Percentiles rank a stretch among this genome's conserved stretches.
phyloP scores from a whole-genome alignment of 1,284 basidiomycete genomes.

The Melampsora larici-populina region DNA sequence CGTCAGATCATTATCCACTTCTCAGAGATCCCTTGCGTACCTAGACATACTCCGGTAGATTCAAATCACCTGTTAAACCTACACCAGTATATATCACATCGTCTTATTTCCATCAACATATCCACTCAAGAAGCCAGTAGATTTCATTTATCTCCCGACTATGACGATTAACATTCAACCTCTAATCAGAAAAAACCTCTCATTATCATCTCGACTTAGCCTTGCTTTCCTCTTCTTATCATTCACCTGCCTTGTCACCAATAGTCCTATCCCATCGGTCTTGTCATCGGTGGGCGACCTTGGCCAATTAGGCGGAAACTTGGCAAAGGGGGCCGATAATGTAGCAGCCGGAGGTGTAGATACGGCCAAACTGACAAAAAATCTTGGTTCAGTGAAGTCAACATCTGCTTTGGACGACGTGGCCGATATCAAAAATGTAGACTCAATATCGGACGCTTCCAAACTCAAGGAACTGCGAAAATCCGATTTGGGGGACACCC shows the following conservation, averaged over 20 bases:
- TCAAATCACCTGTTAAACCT: too few species aligned
- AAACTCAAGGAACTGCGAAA: not conserved
- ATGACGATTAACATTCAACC: not conserved
- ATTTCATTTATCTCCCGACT: not conserved
- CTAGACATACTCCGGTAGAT: too few species aligned
- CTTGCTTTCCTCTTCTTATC: not conserved
- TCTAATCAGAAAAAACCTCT: not conserved
- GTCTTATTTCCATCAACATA: not conserved
- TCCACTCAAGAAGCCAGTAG: not conserved
- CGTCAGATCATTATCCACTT: too few species aligned
- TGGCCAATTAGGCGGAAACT: not conserved
- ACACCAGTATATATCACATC: not conserved
- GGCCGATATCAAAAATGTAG: not conserved
- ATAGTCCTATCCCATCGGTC: not conserved
- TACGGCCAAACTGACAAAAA: not conserved
- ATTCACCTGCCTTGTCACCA: slow-evolving; percentile 2
- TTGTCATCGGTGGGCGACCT: too few species aligned
- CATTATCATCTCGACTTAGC: not conserved
- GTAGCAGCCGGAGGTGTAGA: not conserved
- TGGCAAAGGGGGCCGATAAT: not conserved
- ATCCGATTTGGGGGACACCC: too few species aligned
- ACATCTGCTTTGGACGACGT: not conserved
- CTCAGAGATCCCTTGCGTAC: too few species aligned
- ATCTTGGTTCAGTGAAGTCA: not conserved
- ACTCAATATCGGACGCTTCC: not conserved